These are phyloP conservation scores for Ensete glaucum DNA, from an alignment of 176 grass and related monocot genomes.

Conservation along the genomic window DNA sequence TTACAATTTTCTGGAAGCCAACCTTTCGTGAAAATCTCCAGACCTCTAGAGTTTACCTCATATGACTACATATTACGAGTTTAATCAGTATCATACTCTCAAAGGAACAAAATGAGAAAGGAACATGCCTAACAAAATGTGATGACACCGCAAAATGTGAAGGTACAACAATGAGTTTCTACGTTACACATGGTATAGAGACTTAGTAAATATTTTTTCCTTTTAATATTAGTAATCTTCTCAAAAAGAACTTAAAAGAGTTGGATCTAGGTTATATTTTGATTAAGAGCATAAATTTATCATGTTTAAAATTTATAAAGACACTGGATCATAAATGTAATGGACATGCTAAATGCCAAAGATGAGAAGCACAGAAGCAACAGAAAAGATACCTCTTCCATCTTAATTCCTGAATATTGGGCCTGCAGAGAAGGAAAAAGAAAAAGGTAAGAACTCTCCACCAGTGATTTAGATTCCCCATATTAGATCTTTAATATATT, in stretches of 20 bases:
- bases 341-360: neutral
- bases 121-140: neutral
- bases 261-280: neutral
- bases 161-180: neutral
- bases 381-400: conserved; percentile 40
- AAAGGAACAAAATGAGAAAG: neutral
- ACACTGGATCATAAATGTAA: neutral
- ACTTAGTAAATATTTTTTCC: neutral
- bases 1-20: conserved; percentile 62
- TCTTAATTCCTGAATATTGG: conserved; percentile 49
- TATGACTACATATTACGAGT: conserved; percentile 39
- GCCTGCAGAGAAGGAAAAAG: conserved; percentile 39
- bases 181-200: neutral
- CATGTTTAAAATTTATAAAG: neutral
- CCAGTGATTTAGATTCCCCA: too few relatives aligned
- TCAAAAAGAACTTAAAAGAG: neutral
- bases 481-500: too few relatives aligned
- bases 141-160: neutral
- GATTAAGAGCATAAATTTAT: neutral
- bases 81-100: conserved; percentile 1
- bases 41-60: conserved; percentile 67
- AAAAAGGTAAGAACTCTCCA: neutral
- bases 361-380: neutral
- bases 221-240: neutral
- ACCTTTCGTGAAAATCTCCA: conserved; percentile 93